phyloP scores from a whole-genome alignment of 208 protist genomes.

The Crithidia fasciculata region DNA sequence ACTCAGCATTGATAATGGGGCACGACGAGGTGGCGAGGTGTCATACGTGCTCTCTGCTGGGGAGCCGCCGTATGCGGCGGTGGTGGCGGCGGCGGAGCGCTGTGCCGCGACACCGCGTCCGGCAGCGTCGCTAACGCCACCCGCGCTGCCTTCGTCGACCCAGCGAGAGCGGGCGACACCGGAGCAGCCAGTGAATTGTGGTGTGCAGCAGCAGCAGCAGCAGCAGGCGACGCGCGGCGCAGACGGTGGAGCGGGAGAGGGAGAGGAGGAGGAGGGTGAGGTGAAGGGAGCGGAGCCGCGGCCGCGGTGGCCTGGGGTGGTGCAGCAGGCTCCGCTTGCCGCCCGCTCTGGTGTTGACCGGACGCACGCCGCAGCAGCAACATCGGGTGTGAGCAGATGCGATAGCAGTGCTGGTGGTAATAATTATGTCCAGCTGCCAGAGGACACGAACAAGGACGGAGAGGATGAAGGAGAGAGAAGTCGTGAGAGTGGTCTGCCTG shows the following conservation, averaged over 20 bases:
- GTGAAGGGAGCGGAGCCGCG: neutral
- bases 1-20: slow-evolving; percentile 6
- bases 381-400: neutral
- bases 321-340: slow-evolving; percentile 15
- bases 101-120: slow-evolving; percentile 7
- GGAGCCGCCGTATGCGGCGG: slow-evolving; percentile 32
- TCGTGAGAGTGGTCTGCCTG: no score
- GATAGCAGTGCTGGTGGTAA: neutral
- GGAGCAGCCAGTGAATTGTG: no score
- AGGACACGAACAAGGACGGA: neutral
- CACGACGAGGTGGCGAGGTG: slow-evolving; percentile 4
- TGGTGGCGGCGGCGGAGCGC: slow-evolving; percentile 28
- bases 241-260: neutral
- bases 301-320: slow-evolving; percentile 9
- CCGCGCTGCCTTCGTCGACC: neutral
- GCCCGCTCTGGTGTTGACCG: slow-evolving; percentile 5
- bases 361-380: neutral
- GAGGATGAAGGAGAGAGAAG: neutral
- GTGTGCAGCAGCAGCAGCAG: neutral
- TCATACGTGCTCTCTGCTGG: slow-evolving; percentile 16
- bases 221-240: neutral
- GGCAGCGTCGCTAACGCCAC: neutral
- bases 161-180: no score
- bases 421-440: neutral
- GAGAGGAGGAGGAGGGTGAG: neutral